Percentiles rank a stretch among this genome's conserved stretches.
These are phyloP conservation scores for Trichoderma hamatum DNA, from an alignment of 2,329 filamentous ascomycete genomes.

Conservation along the genomic window DNA sequence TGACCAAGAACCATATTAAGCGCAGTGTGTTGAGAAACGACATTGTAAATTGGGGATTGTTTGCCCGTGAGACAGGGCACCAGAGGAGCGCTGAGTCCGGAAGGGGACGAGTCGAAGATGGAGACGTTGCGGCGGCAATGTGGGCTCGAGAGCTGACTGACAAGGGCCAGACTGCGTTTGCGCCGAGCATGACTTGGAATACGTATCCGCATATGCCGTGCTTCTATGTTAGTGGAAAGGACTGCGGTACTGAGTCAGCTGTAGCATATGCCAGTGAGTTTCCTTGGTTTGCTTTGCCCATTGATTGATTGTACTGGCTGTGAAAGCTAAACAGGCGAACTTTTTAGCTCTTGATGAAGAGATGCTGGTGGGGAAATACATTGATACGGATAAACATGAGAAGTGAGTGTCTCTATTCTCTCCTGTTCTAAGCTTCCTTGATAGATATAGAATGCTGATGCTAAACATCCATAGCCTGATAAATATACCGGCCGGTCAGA, in stretches of 20 bases:
- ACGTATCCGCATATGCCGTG: constrained; percentile 42
- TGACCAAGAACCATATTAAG: constrained; percentile 44
- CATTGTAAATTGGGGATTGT: constrained; percentile 36
- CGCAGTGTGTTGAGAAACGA: constrained; percentile 43
- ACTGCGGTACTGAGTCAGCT: constrained; percentile 46
- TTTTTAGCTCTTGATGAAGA: constrained; percentile 41
- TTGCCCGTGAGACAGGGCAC: constrained; percentile 36
- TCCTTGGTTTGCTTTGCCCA: background rate
- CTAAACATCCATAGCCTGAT: background rate
- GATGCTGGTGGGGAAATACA: constrained; percentile 45
- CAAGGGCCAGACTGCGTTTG: constrained; percentile 47
- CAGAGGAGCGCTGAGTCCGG: constrained; percentile 30
- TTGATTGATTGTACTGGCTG: background rate
- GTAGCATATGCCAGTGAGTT: constrained; percentile 51
- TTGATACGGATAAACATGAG: constrained; percentile 49
- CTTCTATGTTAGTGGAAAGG: constrained; percentile 46
- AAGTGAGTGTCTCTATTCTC: constrained; percentile 37
- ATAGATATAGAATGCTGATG: background rate
- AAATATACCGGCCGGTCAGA: constrained; percentile 29
- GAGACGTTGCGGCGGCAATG: constrained; percentile 37
- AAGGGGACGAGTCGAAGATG: constrained; percentile 32
- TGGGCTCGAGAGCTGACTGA: constrained; percentile 46
- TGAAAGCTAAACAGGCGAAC: background rate
- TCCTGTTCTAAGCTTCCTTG: background rate
- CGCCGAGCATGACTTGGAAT: constrained; percentile 35